phyloP scores from a whole-genome alignment of 371 early-diverging fungal species.

The Syncephalastrum monosporum region DNA sequence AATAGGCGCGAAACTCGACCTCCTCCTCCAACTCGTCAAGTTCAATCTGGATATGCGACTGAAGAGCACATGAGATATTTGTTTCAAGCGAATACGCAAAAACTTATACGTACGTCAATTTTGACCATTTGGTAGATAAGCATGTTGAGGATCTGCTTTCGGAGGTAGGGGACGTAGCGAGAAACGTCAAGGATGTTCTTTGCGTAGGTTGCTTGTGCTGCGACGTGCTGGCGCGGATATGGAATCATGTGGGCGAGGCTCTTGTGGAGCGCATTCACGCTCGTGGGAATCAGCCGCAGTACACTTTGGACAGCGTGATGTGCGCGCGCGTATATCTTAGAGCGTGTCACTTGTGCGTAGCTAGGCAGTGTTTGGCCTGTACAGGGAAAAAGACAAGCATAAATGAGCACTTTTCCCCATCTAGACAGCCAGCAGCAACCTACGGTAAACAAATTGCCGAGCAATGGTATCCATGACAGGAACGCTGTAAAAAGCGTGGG shows the following conservation, averaged over 20 bases:
- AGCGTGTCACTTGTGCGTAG: slow-evolving; percentile 29
- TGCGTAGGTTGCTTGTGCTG: slow-evolving; percentile 69
- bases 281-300: slow-evolving; percentile 77
- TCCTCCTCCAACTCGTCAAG: slow-evolving; percentile 89
- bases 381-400: not conserved
- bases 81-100: not conserved
- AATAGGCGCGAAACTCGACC: slow-evolving; percentile 46
- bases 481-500: slow-evolving; percentile 77
- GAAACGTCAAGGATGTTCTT: slow-evolving; percentile 72
- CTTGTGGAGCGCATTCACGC: slow-evolving; percentile 64
- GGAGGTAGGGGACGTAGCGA: slow-evolving; percentile 76
- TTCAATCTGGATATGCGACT: slow-evolving; percentile 91
- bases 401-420: not conserved
- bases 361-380: slow-evolving; percentile 24
- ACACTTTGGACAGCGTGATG: slow-evolving; percentile 71
- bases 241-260: slow-evolving; percentile 74
- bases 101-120: slow-evolving; percentile 70
- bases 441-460: slow-evolving; percentile 63
- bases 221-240: slow-evolving; percentile 66
- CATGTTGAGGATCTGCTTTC: slow-evolving; percentile 72
- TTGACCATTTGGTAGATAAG: slow-evolving; percentile 81
- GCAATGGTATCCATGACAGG: slow-evolving; percentile 69
- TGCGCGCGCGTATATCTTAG: slow-evolving; percentile 52
- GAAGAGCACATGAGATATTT: slow-evolving; percentile 1
- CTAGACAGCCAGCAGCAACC: slow-evolving; percentile 14